Base-by-base conservation (phyloP, 768 basidiomycete genomes). In the Sarcodon sp. region DNA sequence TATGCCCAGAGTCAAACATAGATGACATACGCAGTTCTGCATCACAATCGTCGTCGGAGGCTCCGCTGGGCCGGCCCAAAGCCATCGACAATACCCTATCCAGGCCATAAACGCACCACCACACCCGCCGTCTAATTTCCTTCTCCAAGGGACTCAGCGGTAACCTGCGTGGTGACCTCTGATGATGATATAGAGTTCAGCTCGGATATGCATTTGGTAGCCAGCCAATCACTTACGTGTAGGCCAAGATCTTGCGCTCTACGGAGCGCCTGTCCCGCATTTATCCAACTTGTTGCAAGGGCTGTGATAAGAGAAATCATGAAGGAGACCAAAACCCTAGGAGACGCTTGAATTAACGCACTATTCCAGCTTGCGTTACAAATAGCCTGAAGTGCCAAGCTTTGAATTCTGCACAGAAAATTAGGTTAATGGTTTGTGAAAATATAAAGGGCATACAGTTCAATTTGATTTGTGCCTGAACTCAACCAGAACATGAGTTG, bases 311-410 rank as follows among this genome's bases (percentile, higher is more conserved):
- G 7, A 36, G 18, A 33, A 46, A 11, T 16, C 44, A 11, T 18
- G n/a, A 46, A 7, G 3, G 7, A 16, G 39, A 13, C 13, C 39
- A 13, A 41, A 13, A 41, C 15, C 39, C 8, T 16, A 5, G 15
- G 36, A 33, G 18, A 35, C 0, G 12, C 35, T 4, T 15, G 7
- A 11, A 18, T 21, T 35, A 1, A 47, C 50, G 33, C 6, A 55
- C 54, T 55, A 35, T 55, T 55, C 54, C 54, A 55, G 8, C 43
- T 54, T 7, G 54, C 54, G 41, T 54, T 55, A 41, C 54, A 55
- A 16, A 55, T 49, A 15, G 54, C 53, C 47, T 53, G 43, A 32
- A 55, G 47, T 9, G 54, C 50, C 13, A 54, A 21, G 35, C 52
- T 51, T 52, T 55, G 54, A 6, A 55, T 53, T 39, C 54, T 55